Base-by-base conservation (phyloP, 192 early-diverging fungal species). In the Rhizophagus sp. region DNA sequence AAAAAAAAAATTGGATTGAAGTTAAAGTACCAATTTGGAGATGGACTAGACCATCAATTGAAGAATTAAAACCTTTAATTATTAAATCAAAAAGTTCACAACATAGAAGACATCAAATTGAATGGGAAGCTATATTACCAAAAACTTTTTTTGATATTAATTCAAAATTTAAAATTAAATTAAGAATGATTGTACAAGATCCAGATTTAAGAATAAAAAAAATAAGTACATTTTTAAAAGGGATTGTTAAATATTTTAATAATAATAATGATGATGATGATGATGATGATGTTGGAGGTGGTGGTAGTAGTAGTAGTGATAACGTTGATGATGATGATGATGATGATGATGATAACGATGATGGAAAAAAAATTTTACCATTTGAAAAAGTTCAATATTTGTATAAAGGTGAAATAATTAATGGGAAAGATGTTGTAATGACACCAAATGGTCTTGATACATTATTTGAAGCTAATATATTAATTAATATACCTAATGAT, bases 71-170 rank as follows among this genome's bases (percentile, higher is more conserved):
- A 19, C 67, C 67, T 19, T 39, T 69, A 39, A n/a, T 69, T 39
- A 33, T 69, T 6, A 69, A 69, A 39, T 69, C 67, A 22, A 36
- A 30, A 39, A 3, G 1, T 19, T n/a, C 17, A 30, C 13, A 33
- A 39, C 17, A 57, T 4, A 69, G 67, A 69, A 69, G 34, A 22
- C 30, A 36, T 30, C 67, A 30, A 22, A 30, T 69, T 69, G 27
- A 15, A 69, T 69, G 67, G 67, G 30, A 69, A 39, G 30, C 67
- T 30, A 30, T 30, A 69, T 69, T 69, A 22, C 67, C 67, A 27
- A 15, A 69, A 69, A 69, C 67, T 2, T 69, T 69, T 69, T 69
- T 69, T 27, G 67, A 69, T 69, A 69, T 69, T 39, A 33, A 33
- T 30, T 69, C 67, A 33, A 39, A 69, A 34, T 69, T 69, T 36